These are phyloP conservation scores for Fusarium vanettenii DNA, from an alignment of 2,329 filamentous ascomycete species.

Conservation along the genomic window DNA sequence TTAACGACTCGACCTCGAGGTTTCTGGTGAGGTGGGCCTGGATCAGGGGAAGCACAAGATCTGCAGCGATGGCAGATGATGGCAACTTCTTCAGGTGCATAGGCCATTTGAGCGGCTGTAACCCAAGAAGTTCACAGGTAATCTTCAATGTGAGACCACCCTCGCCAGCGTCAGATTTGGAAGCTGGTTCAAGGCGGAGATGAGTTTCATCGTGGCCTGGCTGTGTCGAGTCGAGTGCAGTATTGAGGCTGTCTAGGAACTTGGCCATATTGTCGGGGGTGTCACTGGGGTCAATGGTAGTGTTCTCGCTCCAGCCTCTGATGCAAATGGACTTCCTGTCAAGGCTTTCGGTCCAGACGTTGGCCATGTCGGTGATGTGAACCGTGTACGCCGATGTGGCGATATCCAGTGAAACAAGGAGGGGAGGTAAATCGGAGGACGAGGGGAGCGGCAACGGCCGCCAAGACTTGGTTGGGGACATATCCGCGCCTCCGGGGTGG, in stretches of 20 bases:
- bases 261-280: constrained; percentile 74
- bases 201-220: constrained; percentile 57
- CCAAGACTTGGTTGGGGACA: constrained; percentile 56
- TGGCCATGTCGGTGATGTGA: constrained; percentile 76
- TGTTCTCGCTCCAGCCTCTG: constrained; percentile 71
- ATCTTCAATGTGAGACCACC: constrained; percentile 64
- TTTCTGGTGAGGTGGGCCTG: constrained; percentile 56
- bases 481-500: constrained; percentile 24
- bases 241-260: constrained; percentile 72
- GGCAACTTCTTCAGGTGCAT: constrained; percentile 65
- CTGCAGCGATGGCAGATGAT: constrained; percentile 56
- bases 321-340: constrained; percentile 70
- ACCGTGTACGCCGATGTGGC: constrained; percentile 69
- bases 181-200: constrained; percentile 55
- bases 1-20: constrained; percentile 57
- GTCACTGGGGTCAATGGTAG: constrained; percentile 79
- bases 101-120: constrained; percentile 74
- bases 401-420: constrained; percentile 73
- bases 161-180: constrained; percentile 48
- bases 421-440: constrained; percentile 62
- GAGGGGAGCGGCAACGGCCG: constrained; percentile 57
- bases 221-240: constrained; percentile 61
- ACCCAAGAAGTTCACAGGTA: constrained; percentile 71
- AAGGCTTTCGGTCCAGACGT: constrained; percentile 78
- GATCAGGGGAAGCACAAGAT: constrained; percentile 64